These are phyloP conservation scores for Metschnikowia lunata DNA, from an alignment of 805 yeast genomes.

Conservation along the genomic window DNA sequence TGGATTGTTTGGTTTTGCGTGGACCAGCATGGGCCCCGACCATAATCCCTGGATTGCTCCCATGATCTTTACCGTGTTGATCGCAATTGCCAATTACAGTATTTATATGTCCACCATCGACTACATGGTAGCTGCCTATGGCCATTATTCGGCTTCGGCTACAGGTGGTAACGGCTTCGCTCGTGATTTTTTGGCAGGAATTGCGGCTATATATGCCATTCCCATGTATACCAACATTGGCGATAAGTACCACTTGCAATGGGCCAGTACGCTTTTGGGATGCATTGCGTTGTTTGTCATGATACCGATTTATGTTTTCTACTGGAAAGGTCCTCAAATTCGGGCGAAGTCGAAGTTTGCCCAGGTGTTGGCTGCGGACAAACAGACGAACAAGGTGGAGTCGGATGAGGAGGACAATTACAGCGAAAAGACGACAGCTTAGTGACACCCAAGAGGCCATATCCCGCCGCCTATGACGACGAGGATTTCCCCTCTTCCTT, in stretches of 20 bases:
- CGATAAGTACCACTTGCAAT: constrained; percentile 26
- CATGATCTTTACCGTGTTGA: constrained; percentile 31
- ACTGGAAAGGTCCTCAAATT: constrained; percentile 37
- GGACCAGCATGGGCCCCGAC: constrained; percentile 39
- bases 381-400: constrained; percentile 2
- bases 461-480: too few species aligned
- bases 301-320: constrained; percentile 34
- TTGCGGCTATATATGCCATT: constrained; percentile 34
- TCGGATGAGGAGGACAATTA: constrained; percentile 12
- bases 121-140: constrained; percentile 41
- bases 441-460: too few species aligned
- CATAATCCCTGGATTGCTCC: constrained; percentile 41
- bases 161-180: constrained; percentile 43
- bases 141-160: constrained; percentile 41
- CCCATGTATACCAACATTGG: constrained; percentile 36
- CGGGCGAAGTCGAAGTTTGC: constrained; percentile 35
- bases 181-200: constrained; percentile 39
- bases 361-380: constrained; percentile 32
- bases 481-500: too few species aligned
- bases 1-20: constrained; percentile 39
- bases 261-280: constrained; percentile 38
- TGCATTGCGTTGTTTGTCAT: constrained; percentile 31
- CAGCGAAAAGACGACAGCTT: not conserved
- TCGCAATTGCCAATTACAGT: constrained; percentile 38
- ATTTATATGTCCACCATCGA: constrained; percentile 44